phyloP scores from a whole-genome alignment of 2,329 filamentous ascomycete genomes.

The Xylariaceae sp. region DNA sequence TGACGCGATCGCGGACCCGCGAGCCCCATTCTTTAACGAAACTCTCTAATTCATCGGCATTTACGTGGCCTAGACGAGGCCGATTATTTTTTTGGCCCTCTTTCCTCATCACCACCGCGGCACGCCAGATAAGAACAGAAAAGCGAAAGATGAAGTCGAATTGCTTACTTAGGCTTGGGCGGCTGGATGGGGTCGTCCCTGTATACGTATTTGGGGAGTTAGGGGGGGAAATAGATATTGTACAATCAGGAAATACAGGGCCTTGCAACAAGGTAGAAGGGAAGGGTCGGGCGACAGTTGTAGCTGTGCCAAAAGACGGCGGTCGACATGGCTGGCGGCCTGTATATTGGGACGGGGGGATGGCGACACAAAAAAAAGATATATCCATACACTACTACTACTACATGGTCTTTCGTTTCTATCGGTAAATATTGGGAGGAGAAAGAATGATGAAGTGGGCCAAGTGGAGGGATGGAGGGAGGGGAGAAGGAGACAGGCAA shows the following conservation, averaged over 20 bases:
- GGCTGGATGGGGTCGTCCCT: constrained; percentile 10
- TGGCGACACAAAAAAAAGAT: background rate
- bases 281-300: background rate
- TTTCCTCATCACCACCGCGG: background rate
- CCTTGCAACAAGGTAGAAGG: constrained; percentile 4
- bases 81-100: background rate
- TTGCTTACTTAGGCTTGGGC: background rate
- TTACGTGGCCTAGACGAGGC: constrained; percentile 27
- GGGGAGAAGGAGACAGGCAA: background rate
- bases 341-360: constrained; percentile 6
- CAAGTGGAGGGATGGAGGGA: background rate
- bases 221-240: constrained; percentile 11
- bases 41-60: constrained; percentile 26
- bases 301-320: background rate
- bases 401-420: background rate
- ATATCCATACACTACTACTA: background rate
- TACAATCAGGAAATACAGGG: constrained; percentile 11
- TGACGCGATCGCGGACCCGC: constrained; percentile 4
- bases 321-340: background rate
- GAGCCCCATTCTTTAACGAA: constrained; percentile 16
- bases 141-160: constrained; percentile 4
- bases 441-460: background rate
- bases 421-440: background rate
- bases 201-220: constrained; percentile 19
- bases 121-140: background rate